Evolutionary conservation across 1,284 basidiomycete genomes (phyloP), one percentile per base, ranked within the genome.

Genomic region (Pholiota adiposa): DNA sequence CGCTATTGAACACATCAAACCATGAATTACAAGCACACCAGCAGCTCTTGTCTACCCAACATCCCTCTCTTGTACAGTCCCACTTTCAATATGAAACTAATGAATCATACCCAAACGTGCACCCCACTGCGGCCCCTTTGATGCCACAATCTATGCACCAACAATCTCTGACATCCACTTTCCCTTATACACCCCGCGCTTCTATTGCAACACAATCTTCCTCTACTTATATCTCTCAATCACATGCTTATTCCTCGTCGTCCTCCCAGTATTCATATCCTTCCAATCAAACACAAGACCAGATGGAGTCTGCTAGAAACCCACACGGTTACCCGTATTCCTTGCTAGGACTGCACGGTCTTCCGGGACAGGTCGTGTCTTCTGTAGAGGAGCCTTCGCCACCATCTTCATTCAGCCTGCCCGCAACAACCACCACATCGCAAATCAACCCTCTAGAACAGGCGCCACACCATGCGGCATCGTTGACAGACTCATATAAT

Each of bases 321-420:
- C 31, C 27, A 16, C 65, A 63, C 19, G 50, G 54, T 6, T 67
- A 67, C 27, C 64, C 64, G 27, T 64, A 64, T 43, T 65, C 66
- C 1, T 56, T 64, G 48, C n/a, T 58, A 3, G 66, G 66, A 3
- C 34, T 67, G n/a, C 67, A 69, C 41, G 59, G 54, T 19, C 62
- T 69, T 33, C 67, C 67, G 11, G 54, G 63, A 5, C 58, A 61
- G 7, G 34, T 63, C 31, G 19, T 48, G 23, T 58, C 62, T 19
- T 58, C 58, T 12, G 58, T 53, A 21, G 59, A 67, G 23, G 61
- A 59, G 27, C 52, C 60, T 27, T 23, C 56, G 3, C 18, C 56
- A 27, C n/a, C 27, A 5, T 50, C 54, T 0, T 49, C 54, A n/a
- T 29, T 27, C 25, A 31, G 19, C 11, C 18, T 36, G n/a, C 46